Conservation (phyloP, 352 stramenopile species). For the Thraustochytrium striatum region DNA sequence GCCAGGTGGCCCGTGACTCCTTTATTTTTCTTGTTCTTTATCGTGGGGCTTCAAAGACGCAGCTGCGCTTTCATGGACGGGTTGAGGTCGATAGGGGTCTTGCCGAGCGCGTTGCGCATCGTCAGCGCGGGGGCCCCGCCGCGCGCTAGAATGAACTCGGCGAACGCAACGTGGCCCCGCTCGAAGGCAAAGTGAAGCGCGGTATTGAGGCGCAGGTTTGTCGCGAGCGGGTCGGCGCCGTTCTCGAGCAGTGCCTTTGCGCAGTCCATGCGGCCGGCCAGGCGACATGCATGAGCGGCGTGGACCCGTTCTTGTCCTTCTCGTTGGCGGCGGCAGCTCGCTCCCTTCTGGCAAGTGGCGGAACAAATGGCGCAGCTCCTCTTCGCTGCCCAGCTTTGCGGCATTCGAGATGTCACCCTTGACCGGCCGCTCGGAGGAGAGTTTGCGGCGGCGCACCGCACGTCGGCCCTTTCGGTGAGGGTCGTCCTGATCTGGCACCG, state of each 20-base stretch:
- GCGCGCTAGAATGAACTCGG: conserved; percentile 2
- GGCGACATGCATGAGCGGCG: conserved; percentile 31
- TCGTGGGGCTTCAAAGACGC: background rate
- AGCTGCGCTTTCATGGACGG: background rate
- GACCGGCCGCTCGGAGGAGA: background rate
- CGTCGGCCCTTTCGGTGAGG: background rate
- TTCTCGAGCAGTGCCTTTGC: conserved; percentile 10
- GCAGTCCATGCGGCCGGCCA: conserved; percentile 6
- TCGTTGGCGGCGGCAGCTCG: conserved; percentile 12
- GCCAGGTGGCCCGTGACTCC: background rate
- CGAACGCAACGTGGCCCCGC: conserved; percentile 16
- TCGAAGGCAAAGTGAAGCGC: conserved; percentile 43
- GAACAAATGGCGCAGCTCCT: conserved; percentile 1
- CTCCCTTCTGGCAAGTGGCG: background rate
- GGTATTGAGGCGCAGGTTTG: conserved; percentile 37
- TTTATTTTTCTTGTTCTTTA: conserved; percentile 17
- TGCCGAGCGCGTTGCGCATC: conserved; percentile 25
- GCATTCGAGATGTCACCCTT: conserved; percentile 10
- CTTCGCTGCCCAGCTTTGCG: conserved; percentile 4
- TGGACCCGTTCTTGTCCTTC: conserved; percentile 37
- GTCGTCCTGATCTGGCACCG: background rate
- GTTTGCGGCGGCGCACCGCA: background rate
- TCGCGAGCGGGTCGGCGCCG: background rate
- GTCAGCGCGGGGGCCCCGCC: background rate
- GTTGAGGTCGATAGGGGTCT: conserved; percentile 33